phyloP scores from a whole-genome alignment of 139 green algal species.

The Edaphochlamys debaryana region DNA sequence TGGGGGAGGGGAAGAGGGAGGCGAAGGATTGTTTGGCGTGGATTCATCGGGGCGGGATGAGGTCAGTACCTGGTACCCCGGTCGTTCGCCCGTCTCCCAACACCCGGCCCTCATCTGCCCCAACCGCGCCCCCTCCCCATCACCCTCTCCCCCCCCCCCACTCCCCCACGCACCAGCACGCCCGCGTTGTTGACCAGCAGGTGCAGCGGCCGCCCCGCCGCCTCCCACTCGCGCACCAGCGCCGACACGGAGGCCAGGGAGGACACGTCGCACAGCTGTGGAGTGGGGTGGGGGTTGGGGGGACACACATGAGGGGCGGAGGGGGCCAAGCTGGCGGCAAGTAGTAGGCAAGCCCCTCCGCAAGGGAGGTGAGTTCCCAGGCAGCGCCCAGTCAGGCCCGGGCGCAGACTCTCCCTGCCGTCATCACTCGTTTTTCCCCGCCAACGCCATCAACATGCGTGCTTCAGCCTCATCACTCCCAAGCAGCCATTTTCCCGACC shows the following conservation, averaged over 20 bases:
- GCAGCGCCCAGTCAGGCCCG: too few species aligned
- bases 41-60: too few species aligned
- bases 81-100: too few species aligned
- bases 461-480: too few species aligned
- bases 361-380: too few species aligned
- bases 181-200: constrained; percentile 85
- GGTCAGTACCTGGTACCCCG: too few species aligned
- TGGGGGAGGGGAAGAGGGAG: neutral
- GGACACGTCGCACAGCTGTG: constrained; percentile 70
- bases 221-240: constrained; percentile 58
- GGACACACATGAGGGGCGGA: neutral
- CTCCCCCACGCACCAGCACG: constrained; percentile 48
- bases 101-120: neutral
- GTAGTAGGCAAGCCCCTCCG: neutral
- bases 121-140: neutral
- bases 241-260: constrained; percentile 57
- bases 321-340: neutral
- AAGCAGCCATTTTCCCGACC: too few species aligned
- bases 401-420: too few species aligned
- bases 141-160: neutral
- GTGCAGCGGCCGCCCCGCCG: constrained; percentile 49
- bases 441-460: too few species aligned
- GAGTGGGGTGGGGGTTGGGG: neutral
- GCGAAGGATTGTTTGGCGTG: too few species aligned
- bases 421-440: too few species aligned